Evolutionary conservation across 257 asterid species (phyloP), one percentile per base, ranked within the genome.

Genomic region (Scutellaria barbata): DNA sequence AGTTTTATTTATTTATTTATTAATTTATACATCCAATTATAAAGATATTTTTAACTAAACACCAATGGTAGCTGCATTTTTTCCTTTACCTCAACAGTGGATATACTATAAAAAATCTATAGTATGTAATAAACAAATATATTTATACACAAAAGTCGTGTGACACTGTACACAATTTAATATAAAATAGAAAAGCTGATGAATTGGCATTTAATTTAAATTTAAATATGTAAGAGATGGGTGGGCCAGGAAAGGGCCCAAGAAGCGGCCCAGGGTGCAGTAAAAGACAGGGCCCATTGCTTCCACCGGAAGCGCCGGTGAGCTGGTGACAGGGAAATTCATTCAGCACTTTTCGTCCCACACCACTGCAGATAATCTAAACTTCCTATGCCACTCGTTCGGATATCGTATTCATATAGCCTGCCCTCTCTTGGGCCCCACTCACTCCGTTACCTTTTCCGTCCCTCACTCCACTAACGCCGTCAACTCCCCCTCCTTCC

Each of bases 381-480:
- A 45, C 42, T 35, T 7, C 40, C 25, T 11, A 39, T 16, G 53
- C 76, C 76, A 71, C 76, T 60, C 69, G 76, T 59, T 71, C 14
- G 42, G 5, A 71, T 46, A 57, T 45, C 75, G 33, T 25, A 25
- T 25, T 25, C 30, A 25, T 18, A 8, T 57, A 1, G n/a, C 33
- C 43, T 8, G 33, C 46, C 51, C 1, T 6, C 16, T 4, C 1
- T 22, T 63, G 71, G 71, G 71, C 16, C 60, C 71, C 47, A 66
- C 60, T 45, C 1, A 61, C 67, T 14, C 35, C 67, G 67, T 39
- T 5, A 39, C 6, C 5, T 30, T 40, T 46, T 39, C 67, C 14
- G 18, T 58, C 25, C 13, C 70, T 12, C 10, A 3, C 68, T 17
- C 52, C 39, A 62, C 48, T 18, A 11, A 46, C 65, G 46, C 65